Evolutionary conservation across 2,329 filamentous ascomycete genomes (phyloP).

Genomic region (Penicillium sp.): DNA sequence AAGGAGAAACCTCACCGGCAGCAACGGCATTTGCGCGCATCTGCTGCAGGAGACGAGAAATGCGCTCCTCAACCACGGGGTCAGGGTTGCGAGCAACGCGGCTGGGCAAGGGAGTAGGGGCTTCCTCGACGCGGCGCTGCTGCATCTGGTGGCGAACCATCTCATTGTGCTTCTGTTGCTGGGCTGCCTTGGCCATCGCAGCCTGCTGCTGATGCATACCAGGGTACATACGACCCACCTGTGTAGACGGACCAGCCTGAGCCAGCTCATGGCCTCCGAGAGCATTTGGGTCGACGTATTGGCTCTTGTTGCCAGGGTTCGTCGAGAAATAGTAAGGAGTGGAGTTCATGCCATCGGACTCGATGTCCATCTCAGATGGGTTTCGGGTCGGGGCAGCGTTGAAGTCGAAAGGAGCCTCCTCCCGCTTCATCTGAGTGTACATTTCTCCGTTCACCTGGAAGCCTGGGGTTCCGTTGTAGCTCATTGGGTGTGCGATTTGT

Average conservation of each 20-base stretch:
- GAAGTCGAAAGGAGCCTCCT: slow-evolving; percentile 62
- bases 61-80: slow-evolving; percentile 84
- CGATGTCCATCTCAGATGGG: slow-evolving; percentile 63
- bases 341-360: slow-evolving; percentile 66
- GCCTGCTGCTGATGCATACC: slow-evolving; percentile 91
- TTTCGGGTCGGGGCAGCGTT: slow-evolving; percentile 60
- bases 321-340: slow-evolving; percentile 66
- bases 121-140: slow-evolving; percentile 30
- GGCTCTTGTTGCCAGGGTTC: slow-evolving; percentile 43
- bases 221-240: slow-evolving; percentile 78
- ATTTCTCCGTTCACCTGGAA: slow-evolving; percentile 59
- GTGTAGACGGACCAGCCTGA: slow-evolving; percentile 52
- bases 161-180: slow-evolving; percentile 64
- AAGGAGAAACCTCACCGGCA: slow-evolving; percentile 50
- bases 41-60: slow-evolving; percentile 86
- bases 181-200: slow-evolving; percentile 71
- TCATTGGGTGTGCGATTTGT: slow-evolving; percentile 40
- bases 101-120: slow-evolving; percentile 28
- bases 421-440: slow-evolving; percentile 46
- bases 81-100: slow-evolving; percentile 52
- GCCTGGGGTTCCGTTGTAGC: slow-evolving; percentile 37
- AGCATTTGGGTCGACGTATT: slow-evolving; percentile 72
- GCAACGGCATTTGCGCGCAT: slow-evolving; percentile 75
- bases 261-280: slow-evolving; percentile 64
- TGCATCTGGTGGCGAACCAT: slow-evolving; percentile 60